phyloP scores from a whole-genome alignment of 768 basidiomycete genomes.

The Hericium coralloides region DNA sequence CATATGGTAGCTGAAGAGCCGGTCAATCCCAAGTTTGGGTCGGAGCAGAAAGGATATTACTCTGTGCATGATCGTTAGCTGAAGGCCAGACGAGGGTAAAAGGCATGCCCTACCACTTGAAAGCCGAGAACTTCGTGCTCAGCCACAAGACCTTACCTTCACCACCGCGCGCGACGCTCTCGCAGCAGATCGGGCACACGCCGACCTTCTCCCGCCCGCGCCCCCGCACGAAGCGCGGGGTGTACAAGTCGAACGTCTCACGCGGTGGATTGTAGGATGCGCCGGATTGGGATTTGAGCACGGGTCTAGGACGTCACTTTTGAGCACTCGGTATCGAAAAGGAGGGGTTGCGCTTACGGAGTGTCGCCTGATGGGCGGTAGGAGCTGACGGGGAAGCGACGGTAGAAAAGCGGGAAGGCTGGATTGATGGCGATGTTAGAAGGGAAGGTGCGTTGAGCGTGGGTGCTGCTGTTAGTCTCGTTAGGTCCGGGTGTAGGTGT shows the following conservation, averaged over 20 bases:
- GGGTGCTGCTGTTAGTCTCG: background rate
- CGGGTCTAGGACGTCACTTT: slow-evolving; percentile 1
- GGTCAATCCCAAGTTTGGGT: background rate
- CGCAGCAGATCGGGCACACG: slow-evolving; percentile 62
- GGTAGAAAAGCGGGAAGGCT: slow-evolving; percentile 55
- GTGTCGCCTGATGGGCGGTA: slow-evolving; percentile 19
- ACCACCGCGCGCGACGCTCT: slow-evolving; percentile 43
- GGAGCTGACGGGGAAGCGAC: slow-evolving; percentile 50
- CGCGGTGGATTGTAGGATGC: slow-evolving; percentile 57
- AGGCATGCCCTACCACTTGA: slow-evolving; percentile 53
- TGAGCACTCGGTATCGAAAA: background rate
- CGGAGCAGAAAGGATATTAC: background rate
- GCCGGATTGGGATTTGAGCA: slow-evolving; percentile 14
- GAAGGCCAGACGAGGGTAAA: background rate
- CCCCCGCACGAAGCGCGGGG: slow-evolving; percentile 69
- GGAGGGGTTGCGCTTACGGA: background rate
- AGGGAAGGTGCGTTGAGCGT: slow-evolving; percentile 41
- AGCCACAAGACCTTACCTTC: slow-evolving; percentile 59
- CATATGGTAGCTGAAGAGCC: slow-evolving; percentile 62
- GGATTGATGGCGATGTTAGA: slow-evolving; percentile 34
- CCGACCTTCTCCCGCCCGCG: slow-evolving; percentile 61
- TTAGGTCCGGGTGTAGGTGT: too few species aligned
- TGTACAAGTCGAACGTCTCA: slow-evolving; percentile 59
- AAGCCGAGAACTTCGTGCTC: slow-evolving; percentile 73
- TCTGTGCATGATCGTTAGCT: background rate